A percentile compares a stretch with the other conserved stretches of the same genome.
These are phyloP conservation scores for Amanita molliuscula DNA, from an alignment of 768 basidiomycete species.

Conservation along the genomic window DNA sequence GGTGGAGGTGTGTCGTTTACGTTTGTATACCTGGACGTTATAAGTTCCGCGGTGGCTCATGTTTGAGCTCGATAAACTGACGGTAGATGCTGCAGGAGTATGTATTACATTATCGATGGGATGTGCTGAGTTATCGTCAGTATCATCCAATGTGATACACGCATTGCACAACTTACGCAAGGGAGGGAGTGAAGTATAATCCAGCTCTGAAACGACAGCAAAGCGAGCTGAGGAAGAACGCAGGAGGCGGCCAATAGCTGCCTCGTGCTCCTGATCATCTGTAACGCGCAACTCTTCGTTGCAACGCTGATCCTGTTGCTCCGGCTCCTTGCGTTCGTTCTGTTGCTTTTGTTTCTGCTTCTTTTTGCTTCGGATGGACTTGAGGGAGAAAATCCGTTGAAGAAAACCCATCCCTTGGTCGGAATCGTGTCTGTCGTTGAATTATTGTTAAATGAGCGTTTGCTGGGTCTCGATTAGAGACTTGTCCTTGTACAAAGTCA, in stretches of 20 bases:
- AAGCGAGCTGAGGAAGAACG: constrained; percentile 67
- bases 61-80: constrained; percentile 42
- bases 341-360: constrained; percentile 33
- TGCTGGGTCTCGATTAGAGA: constrained; percentile 5
- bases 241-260: constrained; percentile 40
- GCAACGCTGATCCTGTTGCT: constrained; percentile 6
- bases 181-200: constrained; percentile 51
- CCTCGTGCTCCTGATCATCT: constrained; percentile 44
- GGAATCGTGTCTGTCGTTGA: constrained; percentile 8
- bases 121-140: constrained; percentile 33
- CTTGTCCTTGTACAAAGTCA: constrained; percentile 14
- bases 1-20: constrained; percentile 48
- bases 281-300: constrained; percentile 6
- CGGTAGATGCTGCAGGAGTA: constrained; percentile 37
- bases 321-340: constrained; percentile 17
- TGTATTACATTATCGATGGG: constrained; percentile 52
- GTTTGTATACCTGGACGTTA: constrained; percentile 60
- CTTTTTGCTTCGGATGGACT: constrained; percentile 43
- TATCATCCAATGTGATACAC: constrained; percentile 7
- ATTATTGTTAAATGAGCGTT: constrained; percentile 17
- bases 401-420: constrained; percentile 49
- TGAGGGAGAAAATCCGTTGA: constrained; percentile 51
- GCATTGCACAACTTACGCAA: constrained; percentile 42
- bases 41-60: constrained; percentile 50
- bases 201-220: constrained; percentile 43